Percentiles rank a stretch among this genome's conserved stretches.
Conservation (phyloP, 1,284 basidiomycete species). For the Ganoderma lingzhi region DNA sequence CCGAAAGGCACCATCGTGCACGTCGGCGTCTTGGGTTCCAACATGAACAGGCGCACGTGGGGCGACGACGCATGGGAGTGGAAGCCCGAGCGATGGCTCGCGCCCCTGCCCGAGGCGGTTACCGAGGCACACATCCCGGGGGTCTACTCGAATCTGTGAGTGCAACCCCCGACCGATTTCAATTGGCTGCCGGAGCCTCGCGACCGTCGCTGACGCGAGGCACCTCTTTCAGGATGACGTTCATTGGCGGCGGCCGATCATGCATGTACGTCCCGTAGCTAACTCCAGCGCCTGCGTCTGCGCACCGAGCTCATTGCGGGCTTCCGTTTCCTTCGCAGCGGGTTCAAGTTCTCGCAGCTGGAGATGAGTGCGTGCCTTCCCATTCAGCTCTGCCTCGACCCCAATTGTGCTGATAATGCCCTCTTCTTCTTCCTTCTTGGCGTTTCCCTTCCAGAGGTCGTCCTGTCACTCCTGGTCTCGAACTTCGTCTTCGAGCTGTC, state of each 20-base stretch:
- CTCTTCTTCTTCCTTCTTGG: background rate
- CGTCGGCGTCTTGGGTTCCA: constrained; percentile 38
- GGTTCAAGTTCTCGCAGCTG: constrained; percentile 43
- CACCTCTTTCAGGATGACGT: constrained; percentile 38
- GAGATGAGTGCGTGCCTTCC: constrained; percentile 37
- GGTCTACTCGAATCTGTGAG: constrained; percentile 40
- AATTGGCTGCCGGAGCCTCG: background rate
- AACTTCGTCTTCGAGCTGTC: constrained; percentile 28
- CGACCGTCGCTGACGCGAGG: constrained; percentile 1
- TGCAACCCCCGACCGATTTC: constrained; percentile 1
- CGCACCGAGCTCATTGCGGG: background rate
- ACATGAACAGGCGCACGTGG: constrained; percentile 42
- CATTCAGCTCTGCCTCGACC: background rate
- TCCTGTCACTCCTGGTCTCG: constrained; percentile 23
- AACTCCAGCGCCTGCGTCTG: background rate
- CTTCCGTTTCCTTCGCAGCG: constrained; percentile 25
- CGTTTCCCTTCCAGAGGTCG: constrained; percentile 24
- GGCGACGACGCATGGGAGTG: constrained; percentile 42
- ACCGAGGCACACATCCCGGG: constrained; percentile 37
- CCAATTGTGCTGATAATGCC: background rate
- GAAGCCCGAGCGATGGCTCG: constrained; percentile 44
- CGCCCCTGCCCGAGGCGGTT: constrained; percentile 30
- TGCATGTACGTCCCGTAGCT: constrained; percentile 39
- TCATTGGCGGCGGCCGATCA: constrained; percentile 40
- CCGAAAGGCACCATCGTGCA: constrained; percentile 49